phyloP scores from a whole-genome alignment of 2,329 filamentous ascomycete species.

The Cyanodermella asteris region DNA sequence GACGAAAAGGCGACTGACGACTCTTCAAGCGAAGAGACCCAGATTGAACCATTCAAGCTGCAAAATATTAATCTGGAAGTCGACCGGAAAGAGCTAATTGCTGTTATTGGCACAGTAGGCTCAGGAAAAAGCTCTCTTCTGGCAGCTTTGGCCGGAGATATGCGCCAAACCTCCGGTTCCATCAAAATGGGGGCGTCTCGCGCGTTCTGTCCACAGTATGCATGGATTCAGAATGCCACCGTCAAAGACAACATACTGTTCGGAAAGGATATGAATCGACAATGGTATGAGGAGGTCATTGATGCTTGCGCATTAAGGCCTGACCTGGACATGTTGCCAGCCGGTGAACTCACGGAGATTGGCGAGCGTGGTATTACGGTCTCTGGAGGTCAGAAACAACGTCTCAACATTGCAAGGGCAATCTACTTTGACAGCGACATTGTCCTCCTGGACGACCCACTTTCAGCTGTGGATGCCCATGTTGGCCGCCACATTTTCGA shows the following conservation, averaged over 20 bases:
- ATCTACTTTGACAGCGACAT: conserved; percentile 44
- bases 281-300: conserved; percentile 70
- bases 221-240: conserved; percentile 89
- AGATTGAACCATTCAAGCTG: conserved; percentile 49
- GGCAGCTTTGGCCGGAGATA: conserved; percentile 76
- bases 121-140: conserved; percentile 81
- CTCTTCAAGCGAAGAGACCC: conserved; percentile 32
- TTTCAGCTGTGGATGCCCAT: conserved; percentile 34
- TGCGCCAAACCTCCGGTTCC: conserved; percentile 60
- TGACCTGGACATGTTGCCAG: conserved; percentile 82
- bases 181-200: conserved; percentile 56
- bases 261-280: conserved; percentile 50
- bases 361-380: conserved; percentile 90
- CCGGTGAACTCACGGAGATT: conserved; percentile 76
- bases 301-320: conserved; percentile 65
- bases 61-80: conserved; percentile 45
- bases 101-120: conserved; percentile 73
- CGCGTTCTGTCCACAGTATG: conserved; percentile 87
- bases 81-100: conserved; percentile 55
- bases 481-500: conserved; percentile 62
- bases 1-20: conserved; percentile 24
- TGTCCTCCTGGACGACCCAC: conserved; percentile 40
- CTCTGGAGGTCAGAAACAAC: conserved; percentile 85
- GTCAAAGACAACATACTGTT: conserved; percentile 81
- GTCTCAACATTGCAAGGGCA: conserved; percentile 74